Percentiles rank a stretch among this genome's conserved stretches.
phyloP scores from a whole-genome alignment of 2,329 filamentous ascomycete genomes.

The Beauveria medogensis region DNA sequence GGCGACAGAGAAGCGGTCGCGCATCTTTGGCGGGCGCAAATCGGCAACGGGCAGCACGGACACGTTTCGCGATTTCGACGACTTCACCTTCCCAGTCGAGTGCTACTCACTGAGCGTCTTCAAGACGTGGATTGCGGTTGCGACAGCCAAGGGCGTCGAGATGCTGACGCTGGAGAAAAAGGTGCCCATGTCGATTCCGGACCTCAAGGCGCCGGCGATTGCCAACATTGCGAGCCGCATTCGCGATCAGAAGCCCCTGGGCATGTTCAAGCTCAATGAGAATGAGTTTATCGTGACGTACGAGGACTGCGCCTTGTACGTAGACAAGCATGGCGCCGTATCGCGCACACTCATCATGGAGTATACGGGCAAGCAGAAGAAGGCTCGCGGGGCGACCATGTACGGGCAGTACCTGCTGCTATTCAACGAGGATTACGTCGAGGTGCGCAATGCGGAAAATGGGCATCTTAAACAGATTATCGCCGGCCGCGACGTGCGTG shows the following conservation, averaged over 20 bases:
- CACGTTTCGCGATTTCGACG: slow-evolving; percentile 96
- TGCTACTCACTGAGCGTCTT: slow-evolving; percentile 95
- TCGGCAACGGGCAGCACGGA: slow-evolving; percentile 68
- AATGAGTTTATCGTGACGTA: slow-evolving; percentile 91
- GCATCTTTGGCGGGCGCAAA: slow-evolving; percentile 53
- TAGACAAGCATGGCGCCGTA: slow-evolving; percentile 96
- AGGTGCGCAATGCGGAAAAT: slow-evolving; percentile 94
- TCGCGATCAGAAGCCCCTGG: slow-evolving; percentile 73
- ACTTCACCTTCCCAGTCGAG: slow-evolving; percentile 95
- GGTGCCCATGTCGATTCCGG: slow-evolving; percentile 86
- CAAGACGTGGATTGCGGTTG: slow-evolving; percentile 86
- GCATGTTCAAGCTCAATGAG: slow-evolving; percentile 93
- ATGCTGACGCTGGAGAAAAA: slow-evolving; percentile 97
- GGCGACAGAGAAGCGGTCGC: slow-evolving; percentile 72
- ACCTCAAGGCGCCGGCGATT: slow-evolving; percentile 69
- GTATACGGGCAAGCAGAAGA: slow-evolving; percentile 81
- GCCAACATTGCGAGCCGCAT: slow-evolving; percentile 80
- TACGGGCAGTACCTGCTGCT: slow-evolving; percentile 87
- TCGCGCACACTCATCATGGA: slow-evolving; percentile 94
- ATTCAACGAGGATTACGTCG: slow-evolving; percentile 94
- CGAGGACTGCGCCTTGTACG: slow-evolving; percentile 92
- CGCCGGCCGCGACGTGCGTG: slow-evolving; percentile 79
- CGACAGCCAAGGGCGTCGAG: slow-evolving; percentile 87
- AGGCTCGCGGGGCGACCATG: slow-evolving; percentile 76
- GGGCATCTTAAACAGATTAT: slow-evolving; percentile 91